Evolutionary conservation across 345 rosid species (phyloP), one percentile per base, ranked within the genome.

Genomic region (Acer yangbiense): DNA sequence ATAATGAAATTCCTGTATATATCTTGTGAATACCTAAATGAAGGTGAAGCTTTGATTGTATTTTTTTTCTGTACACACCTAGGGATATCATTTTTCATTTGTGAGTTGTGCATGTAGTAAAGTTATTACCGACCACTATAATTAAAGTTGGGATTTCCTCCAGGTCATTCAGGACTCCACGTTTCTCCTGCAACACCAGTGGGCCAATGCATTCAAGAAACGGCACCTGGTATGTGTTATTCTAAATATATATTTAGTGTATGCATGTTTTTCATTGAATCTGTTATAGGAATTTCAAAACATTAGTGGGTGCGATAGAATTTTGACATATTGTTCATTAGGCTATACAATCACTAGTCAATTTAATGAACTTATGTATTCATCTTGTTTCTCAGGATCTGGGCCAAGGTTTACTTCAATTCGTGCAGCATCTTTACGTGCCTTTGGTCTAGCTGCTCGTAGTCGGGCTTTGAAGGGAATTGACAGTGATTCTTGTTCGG

Each of bases 361-460:
- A 43, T 44, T 39, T 63, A 55, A 46, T 23, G 67, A 23, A 58
- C 27, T 75, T 69, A 10, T 72, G 55, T 61, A 65, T 71, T 68
- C 73, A 69, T 57, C 27, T 69, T 41, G 32, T 68, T 65, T 68
- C 50, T 57, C 75, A 89, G 93, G 86, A 76, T 77, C 91, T 79
- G 76, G 60, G 50, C 82, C 75, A 68, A 86, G 91, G 80, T 93
- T 91, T 58, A 82, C 92, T 77, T 91, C 94, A 81, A 80, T 94
- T 78, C 95, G 97, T 71, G 79, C 85, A 25, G 90, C 89, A 69
- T 86, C 97, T 18, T 86, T 93, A 79, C 89, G 97, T 60, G 92
- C 93, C 77, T 87, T 88, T 79, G 94, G 88, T 81, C 75, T 86
- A 69, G 88, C 88, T 73, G 88, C 95, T 81, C 86, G 78, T n/a